phyloP scores from a whole-genome alignment of 805 yeast species.

The Ogataea henricii region DNA sequence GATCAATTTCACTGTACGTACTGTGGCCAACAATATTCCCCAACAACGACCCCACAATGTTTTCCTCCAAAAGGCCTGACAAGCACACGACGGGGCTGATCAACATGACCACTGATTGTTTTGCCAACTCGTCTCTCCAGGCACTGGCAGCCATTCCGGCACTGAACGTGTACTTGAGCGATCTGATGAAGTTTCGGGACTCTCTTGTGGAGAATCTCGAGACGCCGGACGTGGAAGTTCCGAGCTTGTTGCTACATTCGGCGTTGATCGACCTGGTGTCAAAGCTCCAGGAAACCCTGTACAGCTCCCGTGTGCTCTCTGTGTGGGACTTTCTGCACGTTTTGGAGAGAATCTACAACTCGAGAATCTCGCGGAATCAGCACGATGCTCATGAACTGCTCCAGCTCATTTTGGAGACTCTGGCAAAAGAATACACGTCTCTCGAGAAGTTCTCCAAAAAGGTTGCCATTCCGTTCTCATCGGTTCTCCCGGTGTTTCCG shows the following conservation, averaged over 20 bases:
- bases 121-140: slow-evolving; percentile 87
- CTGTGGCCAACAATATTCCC: slow-evolving; percentile 22
- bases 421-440: slow-evolving; percentile 62
- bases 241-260: slow-evolving; percentile 54
- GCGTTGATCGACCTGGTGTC: slow-evolving; percentile 53
- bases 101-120: slow-evolving; percentile 86
- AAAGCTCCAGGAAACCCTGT: slow-evolving; percentile 64
- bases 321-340: slow-evolving; percentile 80
- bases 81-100: slow-evolving; percentile 79
- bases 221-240: slow-evolving; percentile 20
- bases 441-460: slow-evolving; percentile 37
- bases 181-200: slow-evolving; percentile 32
- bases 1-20: slow-evolving; percentile 15
- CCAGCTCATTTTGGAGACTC: slow-evolving; percentile 75
- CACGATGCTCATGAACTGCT: slow-evolving; percentile 96
- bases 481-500: slow-evolving; percentile 64
- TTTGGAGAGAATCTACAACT: slow-evolving; percentile 70
- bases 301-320: slow-evolving; percentile 54
- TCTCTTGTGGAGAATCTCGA: slow-evolving; percentile 16
- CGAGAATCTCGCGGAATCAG: slow-evolving; percentile 76
- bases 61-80: slow-evolving; percentile 54
- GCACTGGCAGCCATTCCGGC: slow-evolving; percentile 67
- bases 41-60: slow-evolving; percentile 13
- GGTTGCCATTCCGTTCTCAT: slow-evolving; percentile 47
- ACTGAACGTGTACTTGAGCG: slow-evolving; percentile 56